Conservation (phyloP, 1,139 yeast species). For the Saccharomyces pastorianus region DNA sequence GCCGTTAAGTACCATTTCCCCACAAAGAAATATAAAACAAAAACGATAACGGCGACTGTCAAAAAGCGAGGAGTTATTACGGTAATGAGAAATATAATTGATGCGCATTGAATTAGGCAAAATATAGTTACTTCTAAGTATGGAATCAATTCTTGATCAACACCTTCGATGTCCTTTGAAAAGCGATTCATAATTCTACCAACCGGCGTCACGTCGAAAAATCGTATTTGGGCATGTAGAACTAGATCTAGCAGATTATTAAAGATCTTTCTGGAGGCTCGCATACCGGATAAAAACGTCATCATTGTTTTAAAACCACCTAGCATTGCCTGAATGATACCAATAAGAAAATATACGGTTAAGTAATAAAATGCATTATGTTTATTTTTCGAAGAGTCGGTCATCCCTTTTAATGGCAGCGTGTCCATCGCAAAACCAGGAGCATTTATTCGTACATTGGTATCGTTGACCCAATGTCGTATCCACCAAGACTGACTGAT, state of each 20-base stretch:
- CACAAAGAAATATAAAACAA: constrained; percentile 8
- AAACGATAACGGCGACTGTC: constrained; percentile 2
- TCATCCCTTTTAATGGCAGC: not conserved
- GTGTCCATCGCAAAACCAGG: not conserved
- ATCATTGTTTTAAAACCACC: constrained; percentile 4
- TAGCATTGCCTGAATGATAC: constrained; percentile 4
- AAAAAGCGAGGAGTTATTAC: constrained; percentile 9
- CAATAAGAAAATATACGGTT: constrained; percentile 6
- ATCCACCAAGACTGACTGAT: constrained; percentile 74
- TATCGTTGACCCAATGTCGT: constrained; percentile 44
- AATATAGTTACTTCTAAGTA: constrained; percentile 6
- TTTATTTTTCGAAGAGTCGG: not conserved
- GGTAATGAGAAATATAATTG: constrained; percentile 10
- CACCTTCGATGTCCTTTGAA: constrained; percentile 53
- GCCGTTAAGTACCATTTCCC: constrained; percentile 7
- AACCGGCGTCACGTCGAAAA: constrained; percentile 53
- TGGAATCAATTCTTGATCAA: constrained; percentile 46
- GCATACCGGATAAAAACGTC: constrained; percentile 7
- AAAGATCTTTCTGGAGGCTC: constrained; percentile 8
- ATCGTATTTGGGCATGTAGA: constrained; percentile 50
- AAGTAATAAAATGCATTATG: constrained; percentile 29
- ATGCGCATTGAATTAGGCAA: constrained; percentile 1
- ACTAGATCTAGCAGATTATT: constrained; percentile 24
- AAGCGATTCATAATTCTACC: constrained; percentile 54
- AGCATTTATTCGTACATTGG: not conserved